Conservation (phyloP, 495 filamentous ascomycete genomes). For the Massariosphaeria phaeospora region DNA sequence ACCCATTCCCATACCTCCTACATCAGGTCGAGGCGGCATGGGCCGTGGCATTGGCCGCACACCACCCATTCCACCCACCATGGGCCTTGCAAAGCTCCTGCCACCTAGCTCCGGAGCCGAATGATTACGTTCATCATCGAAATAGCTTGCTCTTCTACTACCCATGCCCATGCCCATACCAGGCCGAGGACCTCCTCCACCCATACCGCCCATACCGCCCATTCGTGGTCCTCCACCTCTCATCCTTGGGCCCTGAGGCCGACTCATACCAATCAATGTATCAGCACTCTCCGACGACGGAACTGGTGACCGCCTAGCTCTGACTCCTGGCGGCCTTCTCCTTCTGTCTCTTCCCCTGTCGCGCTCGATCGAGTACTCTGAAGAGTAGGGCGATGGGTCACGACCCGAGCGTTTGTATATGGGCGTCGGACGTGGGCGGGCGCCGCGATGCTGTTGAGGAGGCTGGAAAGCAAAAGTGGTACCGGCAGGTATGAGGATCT, state of each 20-base stretch:
- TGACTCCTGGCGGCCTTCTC: neutral
- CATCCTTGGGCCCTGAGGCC: neutral
- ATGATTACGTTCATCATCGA: neutral
- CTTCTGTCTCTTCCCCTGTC: neutral
- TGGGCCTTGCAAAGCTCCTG: neutral
- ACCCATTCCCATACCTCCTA: too few species aligned
- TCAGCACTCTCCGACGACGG: neutral
- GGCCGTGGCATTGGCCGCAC: too few species aligned
- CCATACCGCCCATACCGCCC: neutral
- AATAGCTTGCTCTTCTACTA: neutral
- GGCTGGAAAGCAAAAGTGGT: slow-evolving; percentile 1
- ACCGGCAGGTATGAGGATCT: slow-evolving; percentile 21
- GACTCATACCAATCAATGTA: neutral
- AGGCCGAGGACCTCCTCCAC: neutral
- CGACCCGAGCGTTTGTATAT: neutral
- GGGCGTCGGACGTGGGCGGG: neutral
- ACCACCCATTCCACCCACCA: too few species aligned
- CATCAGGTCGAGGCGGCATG: too few species aligned
- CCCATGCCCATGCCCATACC: neutral
- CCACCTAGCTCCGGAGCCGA: neutral
- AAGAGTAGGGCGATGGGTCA: neutral
- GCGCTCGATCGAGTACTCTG: too few species aligned
- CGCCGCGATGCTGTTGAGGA: neutral
- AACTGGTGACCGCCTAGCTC: neutral
- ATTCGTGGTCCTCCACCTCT: neutral